These are phyloP conservation scores for Fomitopsis betulina DNA, from an alignment of 1,284 basidiomycete genomes.

Conservation along the genomic window DNA sequence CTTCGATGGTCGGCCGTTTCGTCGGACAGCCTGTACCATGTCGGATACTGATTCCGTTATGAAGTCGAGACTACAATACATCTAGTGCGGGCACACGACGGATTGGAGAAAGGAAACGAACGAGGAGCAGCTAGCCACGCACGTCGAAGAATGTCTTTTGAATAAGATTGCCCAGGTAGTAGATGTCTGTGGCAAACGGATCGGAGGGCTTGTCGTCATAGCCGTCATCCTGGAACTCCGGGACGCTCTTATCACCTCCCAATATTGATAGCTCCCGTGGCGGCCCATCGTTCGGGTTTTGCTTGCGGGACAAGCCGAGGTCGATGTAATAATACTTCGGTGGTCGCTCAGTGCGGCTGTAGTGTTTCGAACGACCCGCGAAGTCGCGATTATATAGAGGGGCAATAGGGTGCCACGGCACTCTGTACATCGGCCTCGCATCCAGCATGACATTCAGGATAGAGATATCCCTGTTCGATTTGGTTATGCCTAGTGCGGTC, in stretches of 20 bases:
- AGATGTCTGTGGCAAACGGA: constrained; percentile 20
- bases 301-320: constrained; percentile 31
- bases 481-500: background rate
- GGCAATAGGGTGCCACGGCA: constrained; percentile 28
- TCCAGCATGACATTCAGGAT: constrained; percentile 37
- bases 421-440: constrained; percentile 20
- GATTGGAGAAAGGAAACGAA: no score
- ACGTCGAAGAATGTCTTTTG: constrained; percentile 18
- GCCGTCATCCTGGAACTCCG: constrained; percentile 8
- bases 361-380: constrained; percentile 18
- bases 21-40: constrained; percentile 11
- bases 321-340: constrained; percentile 31
- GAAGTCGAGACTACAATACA: constrained; percentile 7
- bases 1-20: constrained; percentile 12
- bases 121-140: background rate
- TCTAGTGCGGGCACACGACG: background rate
- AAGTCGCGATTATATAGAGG: constrained; percentile 20
- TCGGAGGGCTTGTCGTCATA: constrained; percentile 4
- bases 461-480: background rate
- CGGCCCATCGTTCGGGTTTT: constrained; percentile 6
- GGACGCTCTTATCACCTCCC: constrained; percentile 11
- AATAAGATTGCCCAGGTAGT: constrained; percentile 20
- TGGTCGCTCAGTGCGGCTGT: constrained; percentile 24
- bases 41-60: constrained; percentile 6
- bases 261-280: constrained; percentile 8